A percentile compares a stretch with the other conserved stretches of the same genome.
Evolutionary conservation across 129 eudicot genomes (phyloP).

Genomic region (Flaveria robusta): DNA sequence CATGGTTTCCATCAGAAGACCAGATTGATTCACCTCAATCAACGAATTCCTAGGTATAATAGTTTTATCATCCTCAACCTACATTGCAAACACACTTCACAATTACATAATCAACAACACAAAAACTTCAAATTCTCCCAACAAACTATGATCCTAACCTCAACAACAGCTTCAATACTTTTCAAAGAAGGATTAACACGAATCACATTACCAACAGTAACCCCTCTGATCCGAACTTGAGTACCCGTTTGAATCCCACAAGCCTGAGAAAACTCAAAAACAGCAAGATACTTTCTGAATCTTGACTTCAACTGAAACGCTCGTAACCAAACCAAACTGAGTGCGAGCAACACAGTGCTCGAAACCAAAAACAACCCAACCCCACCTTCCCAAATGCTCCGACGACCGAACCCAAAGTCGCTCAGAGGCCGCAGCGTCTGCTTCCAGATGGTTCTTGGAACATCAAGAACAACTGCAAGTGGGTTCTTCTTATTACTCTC

Average conservation of each 20-base stretch:
- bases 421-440: constrained; percentile 78
- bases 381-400: constrained; percentile 98
- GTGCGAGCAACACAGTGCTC: constrained; percentile 64
- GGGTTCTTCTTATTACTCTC: constrained; percentile 43
- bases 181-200: constrained; percentile 81
- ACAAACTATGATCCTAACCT: constrained; percentile 45
- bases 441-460: constrained; percentile 67
- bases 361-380: constrained; percentile 87
- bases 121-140: background rate
- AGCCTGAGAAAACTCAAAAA: constrained; percentile 81
- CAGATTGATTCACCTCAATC: constrained; percentile 93
- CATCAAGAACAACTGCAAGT: constrained; percentile 50
- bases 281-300: constrained; percentile 74
- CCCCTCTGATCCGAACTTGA: constrained; percentile 87
- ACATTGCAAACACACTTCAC: constrained; percentile 26
- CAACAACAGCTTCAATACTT: constrained; percentile 81
- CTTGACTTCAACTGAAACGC: constrained; percentile 77
- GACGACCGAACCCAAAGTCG: constrained; percentile 86
- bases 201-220: constrained; percentile 80
- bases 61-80: constrained; percentile 92
- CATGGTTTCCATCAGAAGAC: constrained; percentile 92
- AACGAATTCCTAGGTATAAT: constrained; percentile 79
- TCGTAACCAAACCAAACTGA: constrained; percentile 77
- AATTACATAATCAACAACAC: constrained; percentile 14
- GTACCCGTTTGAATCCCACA: constrained; percentile 87